Percentiles rank a stretch among this genome's conserved stretches.
These are phyloP conservation scores for Ascochyta clinopodiicola DNA, from an alignment of 2,329 filamentous ascomycete genomes.

Conservation along the genomic window DNA sequence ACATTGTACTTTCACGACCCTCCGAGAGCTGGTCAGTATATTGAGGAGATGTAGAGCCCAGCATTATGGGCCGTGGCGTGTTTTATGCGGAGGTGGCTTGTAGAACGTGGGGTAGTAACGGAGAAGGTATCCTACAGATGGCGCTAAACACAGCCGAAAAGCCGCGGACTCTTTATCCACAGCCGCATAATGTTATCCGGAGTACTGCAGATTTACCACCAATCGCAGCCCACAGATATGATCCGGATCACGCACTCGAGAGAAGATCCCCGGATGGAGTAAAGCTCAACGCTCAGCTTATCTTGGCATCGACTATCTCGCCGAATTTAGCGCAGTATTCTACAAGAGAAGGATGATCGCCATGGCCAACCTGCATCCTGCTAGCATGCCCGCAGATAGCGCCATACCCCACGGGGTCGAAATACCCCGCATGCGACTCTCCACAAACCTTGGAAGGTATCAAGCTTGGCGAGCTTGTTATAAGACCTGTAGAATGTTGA, in stretches of 20 bases:
- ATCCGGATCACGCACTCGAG: background rate
- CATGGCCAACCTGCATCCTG: slow-evolving; percentile 10
- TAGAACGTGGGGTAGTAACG: slow-evolving; percentile 5
- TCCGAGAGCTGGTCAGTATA: background rate
- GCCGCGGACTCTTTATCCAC: slow-evolving; percentile 12
- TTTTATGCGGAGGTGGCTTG: slow-evolving; percentile 18
- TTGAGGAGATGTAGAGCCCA: slow-evolving; percentile 5
- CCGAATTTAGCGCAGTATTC: background rate
- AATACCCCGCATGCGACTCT: slow-evolving; percentile 13
- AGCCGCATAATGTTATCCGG: slow-evolving; percentile 15
- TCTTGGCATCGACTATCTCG: background rate
- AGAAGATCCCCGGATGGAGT: background rate
- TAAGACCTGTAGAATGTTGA: background rate
- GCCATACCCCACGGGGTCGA: slow-evolving; percentile 9
- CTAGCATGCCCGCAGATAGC: slow-evolving; percentile 6
- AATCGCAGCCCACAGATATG: background rate
- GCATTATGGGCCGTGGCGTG: slow-evolving; percentile 12
- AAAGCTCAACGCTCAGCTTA: background rate
- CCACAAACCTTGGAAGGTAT: slow-evolving; percentile 4
- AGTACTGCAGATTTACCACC: slow-evolving; percentile 14
- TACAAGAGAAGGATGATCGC: slow-evolving; percentile 8
- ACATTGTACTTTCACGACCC: slow-evolving; percentile 19
- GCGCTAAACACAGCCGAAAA: slow-evolving; percentile 4
- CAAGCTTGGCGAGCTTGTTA: slow-evolving; percentile 15
- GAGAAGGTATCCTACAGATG: slow-evolving; percentile 13